These are phyloP conservation scores for Vaucheria bursata DNA, from an alignment of 352 stramenopile genomes.

Conservation along the genomic window DNA sequence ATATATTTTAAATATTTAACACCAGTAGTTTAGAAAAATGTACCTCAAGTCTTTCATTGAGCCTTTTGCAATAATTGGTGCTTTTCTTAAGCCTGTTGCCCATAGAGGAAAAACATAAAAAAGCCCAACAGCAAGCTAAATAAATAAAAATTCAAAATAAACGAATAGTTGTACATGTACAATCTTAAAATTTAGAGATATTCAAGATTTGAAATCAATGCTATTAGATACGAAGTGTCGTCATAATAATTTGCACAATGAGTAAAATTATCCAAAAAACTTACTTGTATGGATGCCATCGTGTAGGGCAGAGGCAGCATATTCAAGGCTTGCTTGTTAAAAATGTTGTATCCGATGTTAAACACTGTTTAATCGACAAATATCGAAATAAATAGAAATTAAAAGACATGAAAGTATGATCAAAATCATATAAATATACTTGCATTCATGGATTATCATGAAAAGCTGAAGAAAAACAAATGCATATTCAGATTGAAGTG, in stretches of 20 bases:
- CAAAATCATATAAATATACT: no score
- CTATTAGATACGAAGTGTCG: not conserved
- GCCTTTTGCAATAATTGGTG: slow-evolving; percentile 59
- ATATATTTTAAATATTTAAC: no score
- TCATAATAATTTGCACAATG: slow-evolving; percentile 57
- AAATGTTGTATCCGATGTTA: slow-evolving; percentile 66
- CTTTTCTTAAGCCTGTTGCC: slow-evolving; percentile 60
- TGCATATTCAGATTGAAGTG: no score
- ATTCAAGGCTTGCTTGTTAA: slow-evolving; percentile 74
- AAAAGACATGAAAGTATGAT: no score
- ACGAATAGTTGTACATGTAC: not conserved
- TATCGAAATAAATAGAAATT: no score
- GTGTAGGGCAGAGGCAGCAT: slow-evolving; percentile 65
- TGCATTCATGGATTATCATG: no score
- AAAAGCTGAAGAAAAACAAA: no score
- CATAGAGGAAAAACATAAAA: slow-evolving; percentile 54
- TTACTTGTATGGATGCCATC: slow-evolving; percentile 60
- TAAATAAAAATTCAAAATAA: slow-evolving; percentile 52
- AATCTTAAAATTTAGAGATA: not conserved
- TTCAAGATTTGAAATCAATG: not conserved
- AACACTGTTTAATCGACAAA: no score
- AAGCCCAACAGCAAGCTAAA: slow-evolving; percentile 54
- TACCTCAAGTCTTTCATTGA: slow-evolving; percentile 42
- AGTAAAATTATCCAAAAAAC: no score
- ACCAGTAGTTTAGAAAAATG: no score